A percentile compares a stretch with the other conserved stretches of the same genome.
Conservation (phyloP, 2,329 filamentous ascomycete species). For the Claviceps digitariae region DNA sequence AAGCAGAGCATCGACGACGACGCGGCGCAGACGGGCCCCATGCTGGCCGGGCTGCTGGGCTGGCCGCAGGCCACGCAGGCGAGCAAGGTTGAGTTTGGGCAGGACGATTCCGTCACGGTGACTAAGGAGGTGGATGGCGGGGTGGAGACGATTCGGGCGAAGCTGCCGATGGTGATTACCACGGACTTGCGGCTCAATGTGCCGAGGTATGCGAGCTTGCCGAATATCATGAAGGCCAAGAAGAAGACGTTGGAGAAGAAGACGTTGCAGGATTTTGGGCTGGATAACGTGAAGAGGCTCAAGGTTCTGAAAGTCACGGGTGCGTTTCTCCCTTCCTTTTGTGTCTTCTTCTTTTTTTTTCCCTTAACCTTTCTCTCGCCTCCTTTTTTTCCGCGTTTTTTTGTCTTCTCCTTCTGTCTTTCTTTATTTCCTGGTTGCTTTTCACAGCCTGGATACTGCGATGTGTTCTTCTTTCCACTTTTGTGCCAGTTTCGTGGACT, state of each 20-base stretch:
- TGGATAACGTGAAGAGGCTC: constrained; percentile 61
- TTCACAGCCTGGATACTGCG: too few species aligned
- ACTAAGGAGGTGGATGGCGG: constrained; percentile 92
- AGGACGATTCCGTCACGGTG: constrained; percentile 58
- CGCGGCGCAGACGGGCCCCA: constrained; percentile 89
- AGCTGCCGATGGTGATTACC: constrained; percentile 86
- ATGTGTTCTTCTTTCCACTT: not conserved
- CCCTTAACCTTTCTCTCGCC: too few species aligned
- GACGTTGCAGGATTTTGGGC: constrained; percentile 66
- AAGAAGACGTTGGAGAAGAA: constrained; percentile 98
- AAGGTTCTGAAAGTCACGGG: constrained; percentile 83
- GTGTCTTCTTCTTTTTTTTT: too few species aligned
- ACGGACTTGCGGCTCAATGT: constrained; percentile 91
- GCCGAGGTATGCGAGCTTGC: constrained; percentile 86
- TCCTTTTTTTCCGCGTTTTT: not conserved
- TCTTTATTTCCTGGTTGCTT: not conserved
- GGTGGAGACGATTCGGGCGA: constrained; percentile 73
- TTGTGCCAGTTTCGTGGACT: not conserved
- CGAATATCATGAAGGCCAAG: constrained; percentile 99
- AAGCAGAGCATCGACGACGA: constrained; percentile 99
- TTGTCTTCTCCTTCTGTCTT: constrained; percentile 8
- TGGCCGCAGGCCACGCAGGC: constrained; percentile 96
- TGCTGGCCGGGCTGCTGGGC: constrained; percentile 82
- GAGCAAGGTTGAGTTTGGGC: constrained; percentile 64
- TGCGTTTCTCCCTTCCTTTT: too few species aligned